Evolutionary conservation across 441 rosid genomes (phyloP).

Genomic region (Gossypium davidsonii): DNA sequence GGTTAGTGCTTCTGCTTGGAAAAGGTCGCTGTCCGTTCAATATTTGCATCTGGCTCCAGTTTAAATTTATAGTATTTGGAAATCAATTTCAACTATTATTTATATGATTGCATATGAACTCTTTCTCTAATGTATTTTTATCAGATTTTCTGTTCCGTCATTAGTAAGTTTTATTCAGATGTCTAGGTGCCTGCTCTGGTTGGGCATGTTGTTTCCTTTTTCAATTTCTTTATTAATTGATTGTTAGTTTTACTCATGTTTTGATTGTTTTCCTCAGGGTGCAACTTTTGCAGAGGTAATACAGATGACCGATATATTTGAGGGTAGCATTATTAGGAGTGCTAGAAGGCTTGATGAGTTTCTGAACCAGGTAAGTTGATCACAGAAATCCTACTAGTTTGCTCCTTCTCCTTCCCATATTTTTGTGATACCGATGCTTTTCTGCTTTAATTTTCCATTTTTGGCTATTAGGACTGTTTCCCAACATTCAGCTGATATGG

Average conservation of each 20-base stretch:
- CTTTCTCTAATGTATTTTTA: background rate
- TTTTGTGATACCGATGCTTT: background rate
- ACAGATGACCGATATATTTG: slow-evolving; percentile 93
- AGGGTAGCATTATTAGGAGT: slow-evolving; percentile 91
- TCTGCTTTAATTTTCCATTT: background rate
- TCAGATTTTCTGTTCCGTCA: background rate
- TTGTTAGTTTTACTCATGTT: background rate
- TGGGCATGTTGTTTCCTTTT: background rate
- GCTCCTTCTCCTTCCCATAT: background rate
- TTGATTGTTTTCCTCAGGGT: slow-evolving; percentile 41
- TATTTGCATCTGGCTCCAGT: background rate
- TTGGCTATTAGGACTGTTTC: background rate
- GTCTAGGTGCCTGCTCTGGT: background rate
- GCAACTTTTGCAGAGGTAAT: slow-evolving; percentile 86
- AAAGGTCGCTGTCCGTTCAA: background rate
- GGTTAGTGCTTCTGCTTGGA: slow-evolving; percentile 41
- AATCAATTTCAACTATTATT: background rate
- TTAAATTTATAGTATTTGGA: background rate
- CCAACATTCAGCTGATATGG: too few species aligned
- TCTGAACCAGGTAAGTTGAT: slow-evolving; percentile 72
- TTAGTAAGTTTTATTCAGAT: background rate
- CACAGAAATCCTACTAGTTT: background rate
- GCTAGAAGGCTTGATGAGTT: slow-evolving; percentile 93
- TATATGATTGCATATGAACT: background rate
- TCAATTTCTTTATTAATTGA: background rate